Evolutionary conservation across 768 basidiomycete genomes (phyloP).

Genomic region (Lanmaoa rubissima): DNA sequence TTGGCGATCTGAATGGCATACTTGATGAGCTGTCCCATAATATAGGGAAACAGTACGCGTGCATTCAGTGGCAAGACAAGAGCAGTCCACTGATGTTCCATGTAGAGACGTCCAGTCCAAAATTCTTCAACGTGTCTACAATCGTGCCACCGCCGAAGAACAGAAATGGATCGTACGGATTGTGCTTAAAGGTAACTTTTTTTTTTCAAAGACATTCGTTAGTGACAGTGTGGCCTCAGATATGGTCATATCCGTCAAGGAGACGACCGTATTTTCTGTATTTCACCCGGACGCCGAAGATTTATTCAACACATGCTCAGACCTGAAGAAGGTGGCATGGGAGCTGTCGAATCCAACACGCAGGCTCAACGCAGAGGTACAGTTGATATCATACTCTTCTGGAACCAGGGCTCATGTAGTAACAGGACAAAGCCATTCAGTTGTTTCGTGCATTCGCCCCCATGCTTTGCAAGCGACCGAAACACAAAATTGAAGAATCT

Average conservation of each 20-base stretch:
- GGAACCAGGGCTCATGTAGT: conserved; percentile 3
- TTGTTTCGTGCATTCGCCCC: conserved; percentile 88
- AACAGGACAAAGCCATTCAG: conserved; percentile 79
- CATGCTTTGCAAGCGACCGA: conserved; percentile 92
- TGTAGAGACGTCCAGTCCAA: conserved; percentile 71
- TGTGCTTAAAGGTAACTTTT: conserved; percentile 77
- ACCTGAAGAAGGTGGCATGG: conserved; percentile 92
- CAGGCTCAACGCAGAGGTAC: conserved; percentile 60
- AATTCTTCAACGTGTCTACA: conserved; percentile 74
- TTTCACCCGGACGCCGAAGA: conserved; percentile 95
- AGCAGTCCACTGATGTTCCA: conserved; percentile 7
- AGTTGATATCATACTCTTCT: no score
- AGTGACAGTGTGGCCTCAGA: conserved; percentile 44
- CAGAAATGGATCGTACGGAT: conserved; percentile 97
- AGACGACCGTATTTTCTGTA: conserved; percentile 86
- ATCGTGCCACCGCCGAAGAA: conserved; percentile 79
- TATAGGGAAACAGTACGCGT: conserved; percentile 69
- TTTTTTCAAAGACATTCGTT: background rate
- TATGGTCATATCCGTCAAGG: conserved; percentile 89
- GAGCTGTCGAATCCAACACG: conserved; percentile 75
- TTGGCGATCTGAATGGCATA: conserved; percentile 81
- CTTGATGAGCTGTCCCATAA: conserved; percentile 75
- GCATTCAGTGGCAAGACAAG: background rate
- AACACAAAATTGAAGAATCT: conserved; percentile 75
- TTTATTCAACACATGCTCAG: conserved; percentile 94